phyloP scores from a whole-genome alignment of 1,284 basidiomycete species.

The Cutaneotrichosporon sp. region DNA sequence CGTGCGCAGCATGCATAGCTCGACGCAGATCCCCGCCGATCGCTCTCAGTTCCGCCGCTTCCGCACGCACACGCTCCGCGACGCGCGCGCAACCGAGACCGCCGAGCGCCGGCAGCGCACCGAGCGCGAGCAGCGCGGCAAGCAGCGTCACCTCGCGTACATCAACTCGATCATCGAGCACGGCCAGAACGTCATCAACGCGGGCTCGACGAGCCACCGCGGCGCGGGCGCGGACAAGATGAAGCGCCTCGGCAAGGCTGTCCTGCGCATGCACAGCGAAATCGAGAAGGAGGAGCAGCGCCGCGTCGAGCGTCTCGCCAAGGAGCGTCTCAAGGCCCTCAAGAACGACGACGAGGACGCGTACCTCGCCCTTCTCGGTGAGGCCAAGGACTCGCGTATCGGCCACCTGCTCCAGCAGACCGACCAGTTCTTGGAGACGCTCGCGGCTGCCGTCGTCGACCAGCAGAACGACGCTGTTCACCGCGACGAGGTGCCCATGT shows the following conservation, averaged over 20 bases:
- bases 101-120: slow-evolving; percentile 88
- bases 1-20: slow-evolving; percentile 83
- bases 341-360: slow-evolving; percentile 99
- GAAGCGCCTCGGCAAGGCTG: slow-evolving; percentile 54
- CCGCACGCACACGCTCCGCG: slow-evolving; percentile 83
- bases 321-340: slow-evolving; percentile 97
- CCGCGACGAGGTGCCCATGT: slow-evolving; percentile 30
- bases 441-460: slow-evolving; percentile 90
- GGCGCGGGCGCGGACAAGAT: slow-evolving; percentile 47
- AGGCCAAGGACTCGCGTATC: slow-evolving; percentile 98
- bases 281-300: slow-evolving; percentile 60
- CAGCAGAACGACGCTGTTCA: slow-evolving; percentile 79
- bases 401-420: slow-evolving; percentile 95
- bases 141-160: slow-evolving; percentile 95
- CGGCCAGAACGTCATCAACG: slow-evolving; percentile 70
- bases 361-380: slow-evolving; percentile 98
- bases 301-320: slow-evolving; percentile 90
- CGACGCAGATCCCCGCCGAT: slow-evolving; percentile 87
- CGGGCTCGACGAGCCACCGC: slow-evolving; percentile 52
- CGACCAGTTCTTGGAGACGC: slow-evolving; percentile 89
- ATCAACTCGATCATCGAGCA: slow-evolving; percentile 85
- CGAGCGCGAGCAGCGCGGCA: slow-evolving; percentile 89
- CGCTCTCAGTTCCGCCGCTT: slow-evolving; percentile 86
- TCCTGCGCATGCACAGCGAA: slow-evolving; percentile 57
- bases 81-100: slow-evolving; percentile 86